Conservation (phyloP, 306 rosid species). For the Hylodesmum podocarpum region DNA sequence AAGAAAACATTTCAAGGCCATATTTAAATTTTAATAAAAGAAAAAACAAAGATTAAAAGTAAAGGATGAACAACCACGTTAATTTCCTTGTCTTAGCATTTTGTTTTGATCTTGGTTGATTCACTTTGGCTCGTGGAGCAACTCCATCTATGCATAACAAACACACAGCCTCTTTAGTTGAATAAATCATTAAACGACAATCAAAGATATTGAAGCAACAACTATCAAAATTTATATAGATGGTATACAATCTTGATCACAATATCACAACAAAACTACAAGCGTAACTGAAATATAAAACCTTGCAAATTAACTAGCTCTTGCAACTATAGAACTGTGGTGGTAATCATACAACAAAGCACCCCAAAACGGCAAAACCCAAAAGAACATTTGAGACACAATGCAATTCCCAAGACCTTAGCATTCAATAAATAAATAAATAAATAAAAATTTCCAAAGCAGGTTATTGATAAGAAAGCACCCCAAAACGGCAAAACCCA, state of each 20-base stretch:
- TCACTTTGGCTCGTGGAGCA: constrained; percentile 69
- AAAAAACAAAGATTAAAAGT: no score
- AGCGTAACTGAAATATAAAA: no score
- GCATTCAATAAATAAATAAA: no score
- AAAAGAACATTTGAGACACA: background rate
- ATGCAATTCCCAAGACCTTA: background rate
- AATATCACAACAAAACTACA: no score
- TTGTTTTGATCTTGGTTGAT: constrained; percentile 52
- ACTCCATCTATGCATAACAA: constrained; percentile 53
- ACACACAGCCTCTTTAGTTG: background rate
- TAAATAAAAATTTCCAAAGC: background rate
- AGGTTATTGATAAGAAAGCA: no score
- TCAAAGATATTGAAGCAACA: background rate
- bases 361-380: no score
- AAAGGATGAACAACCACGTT: constrained; percentile 22
- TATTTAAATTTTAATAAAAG: background rate
- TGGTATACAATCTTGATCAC: no score
- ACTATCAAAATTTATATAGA: no score
- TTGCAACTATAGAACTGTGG: no score
- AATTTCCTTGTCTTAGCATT: constrained; percentile 28
- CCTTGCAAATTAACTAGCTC: no score
- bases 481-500: no score
- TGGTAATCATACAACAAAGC: no score
- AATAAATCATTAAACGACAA: background rate
- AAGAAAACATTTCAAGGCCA: background rate